Evolutionary conservation across 2,329 filamentous ascomycete species (phyloP).

Genomic region (Aspergillus quadrilineatus): DNA sequence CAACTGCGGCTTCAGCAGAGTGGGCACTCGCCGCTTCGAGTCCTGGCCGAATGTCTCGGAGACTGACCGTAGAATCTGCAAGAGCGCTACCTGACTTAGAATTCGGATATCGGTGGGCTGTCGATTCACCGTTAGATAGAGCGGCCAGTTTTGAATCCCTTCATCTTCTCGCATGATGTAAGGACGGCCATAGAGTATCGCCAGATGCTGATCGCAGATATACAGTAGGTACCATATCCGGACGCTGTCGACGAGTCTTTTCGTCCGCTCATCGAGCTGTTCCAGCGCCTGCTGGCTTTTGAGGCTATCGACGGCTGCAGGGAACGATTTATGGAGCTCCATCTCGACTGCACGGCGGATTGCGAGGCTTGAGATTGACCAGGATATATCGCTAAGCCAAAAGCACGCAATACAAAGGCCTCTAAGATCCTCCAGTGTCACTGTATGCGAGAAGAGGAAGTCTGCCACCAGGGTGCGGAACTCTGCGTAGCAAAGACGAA

Average conservation of each 20-base stretch:
- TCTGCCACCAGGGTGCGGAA: neutral
- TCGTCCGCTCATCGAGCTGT: conserved; percentile 15
- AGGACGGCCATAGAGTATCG: conserved; percentile 37
- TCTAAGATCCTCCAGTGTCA: conserved; percentile 40
- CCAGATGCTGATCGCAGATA: conserved; percentile 40
- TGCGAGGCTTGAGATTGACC: conserved; percentile 22
- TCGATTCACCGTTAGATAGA: neutral
- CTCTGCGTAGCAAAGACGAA: neutral
- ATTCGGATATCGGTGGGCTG: neutral
- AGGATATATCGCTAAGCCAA: conserved; percentile 49
- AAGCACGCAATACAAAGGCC: conserved; percentile 51
- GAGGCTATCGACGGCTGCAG: conserved; percentile 20
- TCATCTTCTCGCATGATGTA: conserved; percentile 21
- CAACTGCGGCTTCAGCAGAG: too few relatives aligned
- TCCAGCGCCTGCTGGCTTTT: too few relatives aligned
- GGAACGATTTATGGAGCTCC: conserved; percentile 26
- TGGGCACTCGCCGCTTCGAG: too few relatives aligned
- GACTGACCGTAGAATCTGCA: too few relatives aligned
- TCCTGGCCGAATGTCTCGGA: too few relatives aligned
- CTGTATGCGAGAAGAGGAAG: neutral
- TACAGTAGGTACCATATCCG: conserved; percentile 38
- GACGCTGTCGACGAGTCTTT: conserved; percentile 22
- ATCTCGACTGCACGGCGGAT: conserved; percentile 25
- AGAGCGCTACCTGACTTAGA: too few relatives aligned
- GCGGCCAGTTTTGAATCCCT: too few relatives aligned